Conservation (phyloP, 164 flowering plant genomes). For the Taxillus chinensis region DNA sequence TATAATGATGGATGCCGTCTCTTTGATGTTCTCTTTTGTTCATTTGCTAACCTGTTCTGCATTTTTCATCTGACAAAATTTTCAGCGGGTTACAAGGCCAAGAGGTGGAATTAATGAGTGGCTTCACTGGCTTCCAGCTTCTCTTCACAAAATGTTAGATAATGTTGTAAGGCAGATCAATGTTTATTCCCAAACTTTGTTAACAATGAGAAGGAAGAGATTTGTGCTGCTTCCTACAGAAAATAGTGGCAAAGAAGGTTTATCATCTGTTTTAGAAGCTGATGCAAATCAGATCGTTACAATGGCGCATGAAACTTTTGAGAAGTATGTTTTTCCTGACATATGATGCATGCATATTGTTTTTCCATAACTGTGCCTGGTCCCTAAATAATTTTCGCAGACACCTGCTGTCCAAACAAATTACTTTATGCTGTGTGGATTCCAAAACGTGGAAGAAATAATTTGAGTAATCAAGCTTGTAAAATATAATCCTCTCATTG, state of each 20-base stretch:
- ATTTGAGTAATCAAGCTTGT: too few relatives aligned
- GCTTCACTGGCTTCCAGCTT: constrained; percentile 4
- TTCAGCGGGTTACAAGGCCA: constrained; percentile 5
- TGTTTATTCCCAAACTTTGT: constrained; percentile 1
- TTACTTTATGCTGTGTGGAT: too few relatives aligned
- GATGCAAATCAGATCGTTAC: constrained; percentile 1
- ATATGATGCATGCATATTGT: not conserved
- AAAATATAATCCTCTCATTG: too few relatives aligned
- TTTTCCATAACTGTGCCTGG: not conserved
- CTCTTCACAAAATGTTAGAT: constrained; percentile 2
- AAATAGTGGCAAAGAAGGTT: not conserved
- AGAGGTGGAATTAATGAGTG: constrained; percentile 6
- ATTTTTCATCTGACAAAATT: not conserved
- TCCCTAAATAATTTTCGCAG: too few relatives aligned
- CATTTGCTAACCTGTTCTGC: not conserved
- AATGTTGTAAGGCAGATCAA: not conserved
- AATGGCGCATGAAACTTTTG: not conserved
- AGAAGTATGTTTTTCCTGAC: constrained; percentile 3
- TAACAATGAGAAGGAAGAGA: not conserved
- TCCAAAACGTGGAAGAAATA: too few relatives aligned
- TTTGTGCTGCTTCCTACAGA: not conserved
- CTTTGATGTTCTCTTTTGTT: not conserved
- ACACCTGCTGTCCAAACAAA: too few relatives aligned
- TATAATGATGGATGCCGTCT: too few relatives aligned
- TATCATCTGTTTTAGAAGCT: constrained; percentile 5